These are phyloP conservation scores for Rosa multiflora DNA, from an alignment of 306 rosid genomes.

Conservation along the genomic window DNA sequence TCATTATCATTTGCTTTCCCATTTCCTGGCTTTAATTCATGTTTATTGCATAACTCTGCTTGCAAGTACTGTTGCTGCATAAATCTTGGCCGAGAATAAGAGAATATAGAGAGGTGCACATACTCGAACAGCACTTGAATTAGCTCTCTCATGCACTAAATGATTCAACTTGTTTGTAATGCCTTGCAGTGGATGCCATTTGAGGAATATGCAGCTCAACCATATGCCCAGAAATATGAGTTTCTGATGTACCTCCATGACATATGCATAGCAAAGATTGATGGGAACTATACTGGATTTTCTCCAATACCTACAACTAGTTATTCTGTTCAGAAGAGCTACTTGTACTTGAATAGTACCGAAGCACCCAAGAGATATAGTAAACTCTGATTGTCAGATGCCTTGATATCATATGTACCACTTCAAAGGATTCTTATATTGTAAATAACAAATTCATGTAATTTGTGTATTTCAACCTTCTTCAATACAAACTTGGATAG, in stretches of 20 bases:
- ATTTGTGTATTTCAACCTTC: background rate
- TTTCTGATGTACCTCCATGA: constrained; percentile 36
- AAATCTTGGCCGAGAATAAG: background rate
- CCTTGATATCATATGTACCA: background rate
- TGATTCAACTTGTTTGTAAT: background rate
- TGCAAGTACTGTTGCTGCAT: background rate
- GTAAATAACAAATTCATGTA: background rate
- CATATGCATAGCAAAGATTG: constrained; percentile 51
- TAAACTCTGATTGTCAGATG: constrained; percentile 23
- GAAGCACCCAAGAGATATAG: constrained; percentile 36
- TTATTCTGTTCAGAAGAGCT: constrained; percentile 27
- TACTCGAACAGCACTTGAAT: background rate
- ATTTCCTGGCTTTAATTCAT: background rate
- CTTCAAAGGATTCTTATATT: background rate
- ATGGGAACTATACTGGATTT: constrained; percentile 60
- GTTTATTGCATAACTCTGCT: background rate
- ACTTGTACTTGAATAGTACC: constrained; percentile 48
- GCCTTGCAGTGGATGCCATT: constrained; percentile 86
- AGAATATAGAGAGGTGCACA: background rate
- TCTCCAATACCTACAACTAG: constrained; percentile 36
- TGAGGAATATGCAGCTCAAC: constrained; percentile 63
- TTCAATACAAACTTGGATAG: background rate
- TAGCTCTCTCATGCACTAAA: background rate
- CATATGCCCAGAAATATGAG: constrained; percentile 47
- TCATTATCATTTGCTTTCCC: constrained; percentile 1